These are phyloP conservation scores for Saccharomycopsis crataegensis DNA, from an alignment of 1,139 yeast species.

Conservation along the genomic window DNA sequence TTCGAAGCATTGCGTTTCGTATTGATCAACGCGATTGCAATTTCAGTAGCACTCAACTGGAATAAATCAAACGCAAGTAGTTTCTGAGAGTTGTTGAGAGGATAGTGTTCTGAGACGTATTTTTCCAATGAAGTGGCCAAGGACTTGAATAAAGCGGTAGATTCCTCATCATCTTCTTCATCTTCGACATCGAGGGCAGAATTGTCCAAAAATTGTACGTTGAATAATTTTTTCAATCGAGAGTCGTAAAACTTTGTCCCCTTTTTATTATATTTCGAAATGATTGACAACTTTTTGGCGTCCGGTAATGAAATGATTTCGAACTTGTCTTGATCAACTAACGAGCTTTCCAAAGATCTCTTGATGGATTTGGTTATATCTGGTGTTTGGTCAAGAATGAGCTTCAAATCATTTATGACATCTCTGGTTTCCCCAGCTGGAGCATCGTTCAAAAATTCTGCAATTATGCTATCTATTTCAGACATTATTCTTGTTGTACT, in stretches of 20 bases:
- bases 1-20: slow-evolving; percentile 68
- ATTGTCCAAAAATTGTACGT: slow-evolving; percentile 18
- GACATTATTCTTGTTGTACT: slow-evolving; percentile 1
- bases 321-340: slow-evolving; percentile 7
- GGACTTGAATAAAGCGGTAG: slow-evolving; percentile 28
- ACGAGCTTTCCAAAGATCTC: slow-evolving; percentile 5
- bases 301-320: not conserved
- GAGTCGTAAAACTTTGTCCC: slow-evolving; percentile 14
- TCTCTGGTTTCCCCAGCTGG: slow-evolving; percentile 32
- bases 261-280: slow-evolving; percentile 16
- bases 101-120: slow-evolving; percentile 39
- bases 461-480: slow-evolving; percentile 13
- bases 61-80: slow-evolving; percentile 38
- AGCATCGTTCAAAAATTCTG: slow-evolving; percentile 22
- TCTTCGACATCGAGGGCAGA: slow-evolving; percentile 43
- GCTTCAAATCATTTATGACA: slow-evolving; percentile 28
- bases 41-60: slow-evolving; percentile 36
- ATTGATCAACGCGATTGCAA: slow-evolving; percentile 56
- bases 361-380: slow-evolving; percentile 7
- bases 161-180: slow-evolving; percentile 26
- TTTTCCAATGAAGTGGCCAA: slow-evolving; percentile 25
- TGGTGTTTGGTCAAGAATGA: slow-evolving; percentile 26
- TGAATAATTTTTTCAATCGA: slow-evolving; percentile 14
- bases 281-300: slow-evolving; percentile 5
- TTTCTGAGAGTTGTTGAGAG: slow-evolving; percentile 31